Evolutionary conservation across 495 filamentous ascomycete genomes (phyloP).

Genomic region (Penicillium subrubescens): DNA sequence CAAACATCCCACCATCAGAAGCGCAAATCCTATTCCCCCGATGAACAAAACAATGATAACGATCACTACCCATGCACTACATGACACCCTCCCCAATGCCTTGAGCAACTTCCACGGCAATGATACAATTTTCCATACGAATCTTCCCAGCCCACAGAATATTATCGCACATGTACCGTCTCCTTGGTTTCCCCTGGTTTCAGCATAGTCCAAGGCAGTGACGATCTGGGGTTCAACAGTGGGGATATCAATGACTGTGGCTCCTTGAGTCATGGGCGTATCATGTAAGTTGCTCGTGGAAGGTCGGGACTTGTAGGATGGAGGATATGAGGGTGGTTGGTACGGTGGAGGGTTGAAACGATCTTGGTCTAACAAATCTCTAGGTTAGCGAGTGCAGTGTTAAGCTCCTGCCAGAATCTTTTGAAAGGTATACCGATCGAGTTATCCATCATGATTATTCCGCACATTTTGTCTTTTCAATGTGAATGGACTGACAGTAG

Average conservation of each 20-base stretch:
- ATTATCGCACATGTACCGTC: background rate
- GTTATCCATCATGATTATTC: background rate
- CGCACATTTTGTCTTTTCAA: background rate
- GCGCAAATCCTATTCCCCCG: too few relatives aligned
- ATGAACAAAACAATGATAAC: too few relatives aligned
- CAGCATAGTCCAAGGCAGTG: background rate
- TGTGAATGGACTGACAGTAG: background rate
- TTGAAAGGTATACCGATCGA: background rate
- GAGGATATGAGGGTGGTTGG: background rate
- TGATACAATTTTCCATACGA: too few relatives aligned
- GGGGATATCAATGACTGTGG: background rate
- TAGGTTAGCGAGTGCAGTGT: background rate
- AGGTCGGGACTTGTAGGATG: background rate
- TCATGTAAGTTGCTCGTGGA: background rate
- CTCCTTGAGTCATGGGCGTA: background rate
- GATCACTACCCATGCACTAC: too few relatives aligned
- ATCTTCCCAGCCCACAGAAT: too few relatives aligned
- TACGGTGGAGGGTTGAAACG: background rate
- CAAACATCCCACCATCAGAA: too few relatives aligned
- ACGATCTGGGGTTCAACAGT: background rate
- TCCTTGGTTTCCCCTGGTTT: background rate
- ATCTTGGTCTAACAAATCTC: background rate
- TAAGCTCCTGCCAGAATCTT: background rate
- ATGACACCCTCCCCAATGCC: too few relatives aligned
- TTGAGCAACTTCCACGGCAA: too few relatives aligned